phyloP scores from a whole-genome alignment of 2,329 filamentous ascomycete genomes.

The Macroventuria anomochaeta region DNA sequence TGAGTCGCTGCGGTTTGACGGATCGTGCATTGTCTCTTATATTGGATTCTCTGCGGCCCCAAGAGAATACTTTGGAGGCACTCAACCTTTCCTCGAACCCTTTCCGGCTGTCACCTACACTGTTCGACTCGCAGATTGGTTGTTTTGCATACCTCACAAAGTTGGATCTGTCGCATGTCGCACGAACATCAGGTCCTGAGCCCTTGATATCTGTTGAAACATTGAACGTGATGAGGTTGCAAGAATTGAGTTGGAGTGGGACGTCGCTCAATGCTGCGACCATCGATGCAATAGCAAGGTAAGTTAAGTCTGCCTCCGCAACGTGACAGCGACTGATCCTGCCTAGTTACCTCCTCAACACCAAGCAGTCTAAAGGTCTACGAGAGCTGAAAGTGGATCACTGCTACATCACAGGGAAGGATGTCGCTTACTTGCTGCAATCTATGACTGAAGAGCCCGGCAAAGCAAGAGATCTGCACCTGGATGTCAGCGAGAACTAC shows the following conservation, averaged over 20 bases:
- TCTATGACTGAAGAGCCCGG: slow-evolving; percentile 63
- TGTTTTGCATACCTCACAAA: slow-evolving; percentile 71
- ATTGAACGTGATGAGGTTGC: slow-evolving; percentile 69
- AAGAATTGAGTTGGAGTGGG: slow-evolving; percentile 70
- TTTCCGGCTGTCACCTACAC: slow-evolving; percentile 67
- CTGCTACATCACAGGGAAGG: slow-evolving; percentile 68
- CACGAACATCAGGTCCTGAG: slow-evolving; percentile 67
- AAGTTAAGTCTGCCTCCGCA: slow-evolving; percentile 6
- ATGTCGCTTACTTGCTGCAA: slow-evolving; percentile 69
- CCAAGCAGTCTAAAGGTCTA: slow-evolving; percentile 64
- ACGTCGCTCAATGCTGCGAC: slow-evolving; percentile 67
- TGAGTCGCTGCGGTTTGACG: slow-evolving; percentile 67
- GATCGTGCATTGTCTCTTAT: slow-evolving; percentile 67
- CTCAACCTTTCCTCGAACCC: slow-evolving; percentile 72
- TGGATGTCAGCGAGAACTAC: slow-evolving; percentile 70
- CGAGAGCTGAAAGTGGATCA: slow-evolving; percentile 70
- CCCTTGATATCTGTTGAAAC: slow-evolving; percentile 71
- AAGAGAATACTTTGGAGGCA: slow-evolving; percentile 71
- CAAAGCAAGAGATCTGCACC: slow-evolving; percentile 63
- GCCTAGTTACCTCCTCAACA: slow-evolving; percentile 64
- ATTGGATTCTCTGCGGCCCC: slow-evolving; percentile 67
- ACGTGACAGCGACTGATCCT: slow-evolving; percentile 42
- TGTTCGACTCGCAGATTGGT: slow-evolving; percentile 71
- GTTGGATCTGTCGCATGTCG: slow-evolving; percentile 69
- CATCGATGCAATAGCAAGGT: slow-evolving; percentile 66